Evolutionary conservation across 1,284 basidiomycete species (phyloP).

Genomic region (Vanrija humicola): DNA sequence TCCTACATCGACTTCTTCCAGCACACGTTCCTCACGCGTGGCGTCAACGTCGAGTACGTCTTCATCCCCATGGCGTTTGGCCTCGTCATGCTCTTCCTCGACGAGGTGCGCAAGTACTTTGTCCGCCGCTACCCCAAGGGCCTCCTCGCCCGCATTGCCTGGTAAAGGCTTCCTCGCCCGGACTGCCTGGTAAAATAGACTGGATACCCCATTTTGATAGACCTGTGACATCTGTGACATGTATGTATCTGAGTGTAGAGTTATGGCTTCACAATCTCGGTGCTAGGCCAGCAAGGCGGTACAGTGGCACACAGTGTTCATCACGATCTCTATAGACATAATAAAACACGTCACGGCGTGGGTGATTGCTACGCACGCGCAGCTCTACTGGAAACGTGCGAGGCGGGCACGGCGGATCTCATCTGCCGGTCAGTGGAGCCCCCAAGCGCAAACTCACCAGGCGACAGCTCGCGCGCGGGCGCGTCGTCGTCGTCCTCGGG

Average conservation of each 20-base stretch:
- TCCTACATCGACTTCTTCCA: slow-evolving; percentile 59
- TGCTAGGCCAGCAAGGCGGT: too few relatives aligned
- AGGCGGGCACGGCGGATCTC: slow-evolving; percentile 72
- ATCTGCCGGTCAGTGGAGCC: slow-evolving; percentile 56
- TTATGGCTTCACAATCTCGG: too few relatives aligned
- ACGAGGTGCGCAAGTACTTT: slow-evolving; percentile 50
- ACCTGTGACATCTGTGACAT: too few relatives aligned
- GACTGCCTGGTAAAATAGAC: slow-evolving; percentile 47
- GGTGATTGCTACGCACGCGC: too few relatives aligned
- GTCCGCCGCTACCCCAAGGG: slow-evolving; percentile 47
- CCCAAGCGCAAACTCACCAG: slow-evolving; percentile 32
- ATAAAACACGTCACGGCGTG: too few relatives aligned
- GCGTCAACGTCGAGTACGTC: slow-evolving; percentile 55
- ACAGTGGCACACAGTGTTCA: too few relatives aligned
- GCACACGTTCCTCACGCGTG: slow-evolving; percentile 56
- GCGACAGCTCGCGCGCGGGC: slow-evolving; percentile 39
- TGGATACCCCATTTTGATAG: background rate
- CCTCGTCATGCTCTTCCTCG: slow-evolving; percentile 39
- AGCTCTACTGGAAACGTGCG: slow-evolving; percentile 58
- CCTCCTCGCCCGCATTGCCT: slow-evolving; percentile 47
- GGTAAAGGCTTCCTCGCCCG: slow-evolving; percentile 49
- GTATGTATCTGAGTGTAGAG: too few relatives aligned
- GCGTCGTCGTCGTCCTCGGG: slow-evolving; percentile 37
- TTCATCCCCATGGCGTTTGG: slow-evolving; percentile 53
- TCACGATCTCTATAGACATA: too few relatives aligned